These are phyloP conservation scores for Opeltia flavorubescens DNA, from an alignment of 495 filamentous ascomycete genomes.

Conservation along the genomic window DNA sequence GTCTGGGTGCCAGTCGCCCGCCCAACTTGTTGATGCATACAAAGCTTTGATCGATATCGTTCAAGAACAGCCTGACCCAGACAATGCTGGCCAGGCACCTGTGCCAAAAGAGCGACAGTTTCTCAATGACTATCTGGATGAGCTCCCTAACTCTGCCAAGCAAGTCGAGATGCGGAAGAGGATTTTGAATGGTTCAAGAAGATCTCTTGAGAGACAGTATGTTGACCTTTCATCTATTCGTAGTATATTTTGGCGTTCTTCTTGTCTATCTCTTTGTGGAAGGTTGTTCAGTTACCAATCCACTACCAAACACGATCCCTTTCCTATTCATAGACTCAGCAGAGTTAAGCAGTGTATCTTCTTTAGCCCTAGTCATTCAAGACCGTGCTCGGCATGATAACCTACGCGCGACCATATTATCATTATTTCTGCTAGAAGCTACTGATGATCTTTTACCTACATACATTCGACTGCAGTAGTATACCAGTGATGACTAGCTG, in stretches of 20 bases:
- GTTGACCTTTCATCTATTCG: constrained; percentile 1
- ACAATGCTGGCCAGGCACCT: constrained; percentile 34
- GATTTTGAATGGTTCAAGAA: constrained; percentile 63
- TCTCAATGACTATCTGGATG: constrained; percentile 56
- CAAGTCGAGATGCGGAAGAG: constrained; percentile 51
- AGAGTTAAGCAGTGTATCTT: too few species aligned
- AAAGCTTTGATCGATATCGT: constrained; percentile 61
- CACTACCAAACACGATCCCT: too few species aligned
- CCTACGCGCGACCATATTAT: too few species aligned
- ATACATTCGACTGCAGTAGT: too few species aligned
- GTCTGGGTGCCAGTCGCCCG: constrained; percentile 31
- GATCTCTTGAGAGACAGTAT: constrained; percentile 55
- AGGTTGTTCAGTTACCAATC: too few species aligned
- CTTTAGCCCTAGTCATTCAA: too few species aligned
- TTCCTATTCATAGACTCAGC: too few species aligned
- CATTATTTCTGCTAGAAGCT: too few species aligned
- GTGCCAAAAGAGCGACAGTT: constrained; percentile 64
- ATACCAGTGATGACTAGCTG: too few species aligned
- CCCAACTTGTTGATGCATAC: constrained; percentile 64
- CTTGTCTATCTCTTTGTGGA: too few species aligned
- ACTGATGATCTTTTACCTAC: too few species aligned
- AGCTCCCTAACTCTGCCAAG: constrained; percentile 43
- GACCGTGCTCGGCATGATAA: too few species aligned
- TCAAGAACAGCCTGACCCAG: constrained; percentile 42
- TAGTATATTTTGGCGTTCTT: not conserved